Base-by-base conservation (phyloP, 2,329 filamentous ascomycete genomes). In the Hymenoscyphus occultus region DNA sequence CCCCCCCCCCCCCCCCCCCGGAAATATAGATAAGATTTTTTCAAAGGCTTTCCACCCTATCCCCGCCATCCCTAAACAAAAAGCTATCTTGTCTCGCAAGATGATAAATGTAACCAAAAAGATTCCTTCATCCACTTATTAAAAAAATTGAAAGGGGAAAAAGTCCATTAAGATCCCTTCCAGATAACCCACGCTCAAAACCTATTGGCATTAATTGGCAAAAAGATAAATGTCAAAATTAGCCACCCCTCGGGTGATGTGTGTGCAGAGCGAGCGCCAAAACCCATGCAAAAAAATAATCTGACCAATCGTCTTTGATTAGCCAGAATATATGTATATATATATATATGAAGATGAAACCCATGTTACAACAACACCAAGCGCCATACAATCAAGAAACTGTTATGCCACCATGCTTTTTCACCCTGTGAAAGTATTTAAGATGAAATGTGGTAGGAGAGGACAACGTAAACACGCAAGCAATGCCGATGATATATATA, bases 401-500 rank as follows among this genome's bases (percentile, higher is more conserved):
- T 67, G 58, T 59, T 57, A 19, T 22, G 56, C 63, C 64, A 60
- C 61, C 57, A 63, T 59, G 42, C 56, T 56, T 60, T 57, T 35
- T 56, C 63, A 56, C 63, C 40, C 42, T 16, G 58, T 58, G 59
- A 67, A 54, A 48, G 62, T 60, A 65, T 64, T 64, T 28, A 35
- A 68, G 61, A 61, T 59, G 45, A 39, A 39, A 19, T 63, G 19
- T 57, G 42, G 56, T 31, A 56, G 32, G 32, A 59, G 59, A 63
- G 63, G 59, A 59, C 61, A 63, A 68, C 67, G 59, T 64, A 65
- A 63, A 69, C 65, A 67, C 69, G 70, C 68, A 71, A 70, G 68
- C 66, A 65, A 72, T 71, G 68, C 45, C 68, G 19, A 22, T 66
- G 56, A 67, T 48, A 16, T n/a, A 19, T n/a, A 5, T 12, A 51